Percentiles rank a stretch among this genome's conserved stretches.
Evolutionary conservation across 2,329 filamentous ascomycete genomes (phyloP).

Genomic region (Colletotrichum tabaci): DNA sequence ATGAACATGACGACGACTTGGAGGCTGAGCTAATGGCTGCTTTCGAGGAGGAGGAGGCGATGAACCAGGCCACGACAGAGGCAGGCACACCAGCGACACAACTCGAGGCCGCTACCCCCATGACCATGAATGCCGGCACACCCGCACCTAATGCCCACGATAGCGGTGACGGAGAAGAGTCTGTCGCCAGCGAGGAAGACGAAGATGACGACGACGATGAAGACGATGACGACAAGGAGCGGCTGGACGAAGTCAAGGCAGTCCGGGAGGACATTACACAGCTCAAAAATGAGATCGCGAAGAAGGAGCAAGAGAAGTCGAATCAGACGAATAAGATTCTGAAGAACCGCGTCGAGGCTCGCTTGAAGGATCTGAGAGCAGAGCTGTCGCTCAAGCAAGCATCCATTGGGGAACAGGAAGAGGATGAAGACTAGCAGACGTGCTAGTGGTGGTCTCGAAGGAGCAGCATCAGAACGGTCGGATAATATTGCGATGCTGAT

Average conservation of each 20-base stretch:
- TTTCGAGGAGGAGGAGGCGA: conserved; percentile 61
- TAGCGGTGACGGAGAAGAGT: conserved; percentile 62
- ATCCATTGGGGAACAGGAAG: conserved; percentile 54
- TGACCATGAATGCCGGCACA: conserved; percentile 59
- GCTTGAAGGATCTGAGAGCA: conserved; percentile 63
- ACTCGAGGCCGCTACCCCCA: conserved; percentile 62
- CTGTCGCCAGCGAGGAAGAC: conserved; percentile 62
- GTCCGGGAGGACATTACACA: conserved; percentile 69
- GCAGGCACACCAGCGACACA: conserved; percentile 60
- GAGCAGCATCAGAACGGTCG: not conserved
- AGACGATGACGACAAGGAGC: conserved; percentile 66
- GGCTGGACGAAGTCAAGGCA: conserved; percentile 66
- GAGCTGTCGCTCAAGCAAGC: conserved; percentile 63
- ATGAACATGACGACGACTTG: conserved; percentile 62
- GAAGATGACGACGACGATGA: conserved; percentile 68
- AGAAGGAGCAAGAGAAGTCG: conserved; percentile 60
- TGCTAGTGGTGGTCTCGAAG: not conserved
- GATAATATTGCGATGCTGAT: not conserved
- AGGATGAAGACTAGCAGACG: conserved; percentile 44
- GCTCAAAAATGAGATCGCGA: conserved; percentile 65
- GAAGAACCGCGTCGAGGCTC: conserved; percentile 63
- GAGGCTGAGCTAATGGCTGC: conserved; percentile 70
- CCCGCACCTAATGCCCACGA: conserved; percentile 61
- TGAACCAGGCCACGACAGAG: conserved; percentile 56
- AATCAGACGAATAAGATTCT: conserved; percentile 64